phyloP scores from a whole-genome alignment of 305 asterid genomes.

The Lippia alba region DNA sequence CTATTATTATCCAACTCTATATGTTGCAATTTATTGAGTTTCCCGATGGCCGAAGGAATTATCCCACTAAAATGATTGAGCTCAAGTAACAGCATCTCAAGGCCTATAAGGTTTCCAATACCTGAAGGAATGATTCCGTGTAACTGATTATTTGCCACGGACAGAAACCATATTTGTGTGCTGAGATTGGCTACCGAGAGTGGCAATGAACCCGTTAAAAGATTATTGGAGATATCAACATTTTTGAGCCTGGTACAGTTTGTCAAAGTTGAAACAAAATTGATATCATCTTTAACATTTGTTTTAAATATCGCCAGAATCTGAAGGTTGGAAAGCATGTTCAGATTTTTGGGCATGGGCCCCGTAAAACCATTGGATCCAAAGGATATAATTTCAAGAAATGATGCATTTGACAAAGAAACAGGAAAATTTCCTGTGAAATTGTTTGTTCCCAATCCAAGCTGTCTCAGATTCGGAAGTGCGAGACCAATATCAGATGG shows the following conservation, averaged over 20 bases:
- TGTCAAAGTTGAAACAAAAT: conserved; percentile 30
- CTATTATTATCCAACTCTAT: no score
- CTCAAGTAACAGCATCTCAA: not conserved
- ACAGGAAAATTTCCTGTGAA: conserved; percentile 26
- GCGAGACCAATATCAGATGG: conserved; percentile 25
- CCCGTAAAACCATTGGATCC: conserved; percentile 15
- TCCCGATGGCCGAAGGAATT: no score
- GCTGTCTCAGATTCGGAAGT: conserved; percentile 15
- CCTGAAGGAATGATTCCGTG: conserved; percentile 41
- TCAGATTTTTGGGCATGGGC: not conserved
- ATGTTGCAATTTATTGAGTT: no score
- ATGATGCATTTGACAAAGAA: conserved; percentile 35
- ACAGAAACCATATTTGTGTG: conserved; percentile 3
- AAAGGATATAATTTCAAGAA: not conserved
- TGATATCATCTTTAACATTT: conserved; percentile 29
- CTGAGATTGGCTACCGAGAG: conserved; percentile 23
- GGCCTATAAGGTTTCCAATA: conserved; percentile 36
- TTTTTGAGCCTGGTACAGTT: conserved; percentile 31
- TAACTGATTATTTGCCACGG: conserved; percentile 23
- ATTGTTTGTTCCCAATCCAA: conserved; percentile 22
- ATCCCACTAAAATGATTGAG: conserved; percentile 21
- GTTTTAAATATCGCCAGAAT: not conserved
- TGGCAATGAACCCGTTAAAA: conserved; percentile 36
- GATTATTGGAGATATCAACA: conserved; percentile 13
- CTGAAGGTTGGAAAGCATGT: conserved; percentile 17